These are phyloP conservation scores for Verticillium nonalfalfae DNA, from an alignment of 2,329 filamentous ascomycete species.

Conservation along the genomic window DNA sequence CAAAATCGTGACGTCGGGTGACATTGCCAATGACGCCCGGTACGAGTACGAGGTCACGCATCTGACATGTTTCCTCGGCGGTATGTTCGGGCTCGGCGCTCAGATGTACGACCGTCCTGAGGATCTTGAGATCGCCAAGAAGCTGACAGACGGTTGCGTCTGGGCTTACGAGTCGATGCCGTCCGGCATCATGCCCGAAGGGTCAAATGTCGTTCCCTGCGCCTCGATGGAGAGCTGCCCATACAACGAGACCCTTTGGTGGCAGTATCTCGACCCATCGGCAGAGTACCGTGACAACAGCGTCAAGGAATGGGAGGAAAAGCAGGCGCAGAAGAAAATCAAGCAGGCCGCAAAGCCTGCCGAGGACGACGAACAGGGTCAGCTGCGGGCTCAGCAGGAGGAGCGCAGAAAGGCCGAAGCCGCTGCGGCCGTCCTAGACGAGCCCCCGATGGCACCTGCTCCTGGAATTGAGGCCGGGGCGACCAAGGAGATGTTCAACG, in stretches of 20 bases:
- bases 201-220: constrained; percentile 42
- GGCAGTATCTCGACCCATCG: constrained; percentile 39
- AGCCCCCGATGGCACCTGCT: background rate
- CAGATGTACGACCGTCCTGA: constrained; percentile 53
- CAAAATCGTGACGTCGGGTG: constrained; percentile 43
- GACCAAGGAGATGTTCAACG: background rate
- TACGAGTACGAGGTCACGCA: constrained; percentile 57
- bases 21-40: constrained; percentile 28
- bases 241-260: constrained; percentile 47
- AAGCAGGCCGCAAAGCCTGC: constrained; percentile 12
- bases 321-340: constrained; percentile 26
- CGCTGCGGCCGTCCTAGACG: background rate
- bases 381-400: constrained; percentile 18
- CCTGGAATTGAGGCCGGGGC: background rate
- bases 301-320: constrained; percentile 36
- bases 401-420: constrained; percentile 15
- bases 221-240: constrained; percentile 34
- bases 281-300: constrained; percentile 33
- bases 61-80: constrained; percentile 62
- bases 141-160: constrained; percentile 62
- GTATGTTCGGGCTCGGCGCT: constrained; percentile 62
- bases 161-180: constrained; percentile 60
- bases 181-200: constrained; percentile 62
- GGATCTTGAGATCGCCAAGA: constrained; percentile 57
- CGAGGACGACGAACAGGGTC: constrained; percentile 17